Evolutionary conservation across 2,329 filamentous ascomycete species (phyloP), one percentile per base, ranked within the genome.

Genomic region (Lachnellula suecica): DNA sequence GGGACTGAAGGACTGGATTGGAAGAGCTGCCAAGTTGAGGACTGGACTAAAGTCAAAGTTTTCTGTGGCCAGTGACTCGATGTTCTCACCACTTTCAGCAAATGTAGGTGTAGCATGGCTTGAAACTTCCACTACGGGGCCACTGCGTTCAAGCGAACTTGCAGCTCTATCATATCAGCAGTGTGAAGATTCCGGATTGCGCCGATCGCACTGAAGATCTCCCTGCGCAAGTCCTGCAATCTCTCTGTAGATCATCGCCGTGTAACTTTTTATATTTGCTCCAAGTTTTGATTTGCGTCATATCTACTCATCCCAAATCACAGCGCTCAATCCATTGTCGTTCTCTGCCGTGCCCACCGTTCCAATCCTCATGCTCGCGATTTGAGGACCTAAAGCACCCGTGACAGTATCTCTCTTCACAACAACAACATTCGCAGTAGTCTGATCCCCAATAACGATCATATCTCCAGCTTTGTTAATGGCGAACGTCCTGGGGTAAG

Each of bases 221-320:
- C n/a, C n/a, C n/a, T n/a, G n/a, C n/a, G n/a, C n/a, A n/a, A n/a
- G n/a, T n/a, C n/a, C n/a, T n/a, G n/a, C n/a, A n/a, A n/a, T n/a
- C n/a, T n/a, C n/a, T n/a, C n/a, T n/a, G 2, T 35, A 7, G 15
- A 11, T 35, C 11, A 22, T 40, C 37, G 20, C 37, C 10, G n/a
- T 22, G n/a, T 10, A 19, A 13, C 6, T 38, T 44, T 25, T 45
- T 7, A 37, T 27, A 22, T 24, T 2, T 44, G 35, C 27, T 25
- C 27, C n/a, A 9, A 11, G 7, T 0, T 40, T 23, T 40, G 2
- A 7, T 23, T 10, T 40, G 37, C 8, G 5, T 43, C n/a, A n/a
- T n/a, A n/a, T 25, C 54, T 69, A 78, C 62, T 79, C 74, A 24
- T 72, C 66, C 76, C 76, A 79, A 3, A 76, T 64, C 5, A 79